Evolutionary conservation across 1,139 yeast species (phyloP), one percentile per base, ranked within the genome.

Genomic region (Lodderomyces elongisporus): DNA sequence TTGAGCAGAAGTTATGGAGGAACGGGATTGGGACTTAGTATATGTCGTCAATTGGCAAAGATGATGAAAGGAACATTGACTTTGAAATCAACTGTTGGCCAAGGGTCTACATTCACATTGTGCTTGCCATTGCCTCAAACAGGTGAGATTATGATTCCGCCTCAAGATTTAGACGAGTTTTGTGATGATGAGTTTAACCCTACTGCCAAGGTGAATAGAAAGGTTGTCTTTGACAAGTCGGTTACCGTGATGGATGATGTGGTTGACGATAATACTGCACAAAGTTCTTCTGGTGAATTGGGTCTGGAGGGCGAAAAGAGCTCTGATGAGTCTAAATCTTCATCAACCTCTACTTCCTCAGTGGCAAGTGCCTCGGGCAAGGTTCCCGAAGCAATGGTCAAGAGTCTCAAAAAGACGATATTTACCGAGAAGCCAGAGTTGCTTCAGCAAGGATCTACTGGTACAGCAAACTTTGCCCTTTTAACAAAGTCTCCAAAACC

Each of bases 1-100:
- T 68, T 89, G 25, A 83, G 95, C 3, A 70, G 96, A 54, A 85
- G 89, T 36, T 84, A 85, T 53, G 96, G 96, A 38, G 98, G 98
- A 46, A 88, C 96, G 0, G 98, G 98, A 6, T 66, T 91, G 35
- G 98, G 98, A 2, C 70, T 91, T 32, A 85, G 96, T 0, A 89
- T 91, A 52, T 89, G 96, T 58, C 73, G 89, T 39, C 96, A 91
- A 58, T 70, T 91, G 40, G 94, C 96, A 1, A 76, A 74, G 24
- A 79, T 89, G 79, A 85, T 89, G 89, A 76, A 81, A 36, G 96
- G 95, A 38, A 80, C 85, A 0, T 73, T 91, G 60, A 70, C 77
- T 1, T 60, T 89, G 33, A 70, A 77, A 35, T 82, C 94, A 1
- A 65, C 70, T 9, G 68, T 79, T 17, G 93, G 91, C 0, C 69